Conservation (phyloP, 306 rosid genomes). For the Medicago ruthenica region DNA sequence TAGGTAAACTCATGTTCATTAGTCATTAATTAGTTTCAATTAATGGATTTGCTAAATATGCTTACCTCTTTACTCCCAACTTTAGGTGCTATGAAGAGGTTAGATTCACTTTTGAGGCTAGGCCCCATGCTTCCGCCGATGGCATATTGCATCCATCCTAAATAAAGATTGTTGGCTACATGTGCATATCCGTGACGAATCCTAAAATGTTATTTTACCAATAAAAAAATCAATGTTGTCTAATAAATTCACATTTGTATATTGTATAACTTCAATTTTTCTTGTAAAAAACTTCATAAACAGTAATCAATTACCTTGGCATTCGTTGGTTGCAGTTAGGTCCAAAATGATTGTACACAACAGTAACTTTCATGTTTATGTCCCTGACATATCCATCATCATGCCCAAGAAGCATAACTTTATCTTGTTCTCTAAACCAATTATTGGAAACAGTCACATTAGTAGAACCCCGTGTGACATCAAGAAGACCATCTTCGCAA, state of each 20-base stretch:
- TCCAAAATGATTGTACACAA: slow-evolving; percentile 52
- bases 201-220: slow-evolving; percentile 2
- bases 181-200: slow-evolving; percentile 54
- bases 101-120: slow-evolving; percentile 56
- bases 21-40: not conserved
- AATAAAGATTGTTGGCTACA: slow-evolving; percentile 53
- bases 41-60: not conserved
- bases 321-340: slow-evolving; percentile 49
- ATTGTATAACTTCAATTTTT: not conserved
- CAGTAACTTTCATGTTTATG: slow-evolving; percentile 41
- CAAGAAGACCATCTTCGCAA: slow-evolving; percentile 45
- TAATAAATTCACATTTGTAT: not conserved
- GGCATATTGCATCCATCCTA: slow-evolving; percentile 52
- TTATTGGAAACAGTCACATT: slow-evolving; percentile 49
- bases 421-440: slow-evolving; percentile 47
- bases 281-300: not conserved
- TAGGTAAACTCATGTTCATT: no score
- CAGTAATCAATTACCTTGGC: slow-evolving; percentile 35
- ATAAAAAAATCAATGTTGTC: not conserved
- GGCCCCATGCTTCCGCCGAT: slow-evolving; percentile 54
- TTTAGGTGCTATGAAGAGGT: slow-evolving; percentile 55
- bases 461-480: slow-evolving; percentile 53
- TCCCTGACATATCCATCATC: slow-evolving; percentile 50
- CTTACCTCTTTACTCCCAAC: slow-evolving; percentile 49
- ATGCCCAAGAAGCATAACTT: slow-evolving; percentile 55